Evolutionary conservation across 805 yeast species (phyloP).

Genomic region (Ascoidea tarda): DNA sequence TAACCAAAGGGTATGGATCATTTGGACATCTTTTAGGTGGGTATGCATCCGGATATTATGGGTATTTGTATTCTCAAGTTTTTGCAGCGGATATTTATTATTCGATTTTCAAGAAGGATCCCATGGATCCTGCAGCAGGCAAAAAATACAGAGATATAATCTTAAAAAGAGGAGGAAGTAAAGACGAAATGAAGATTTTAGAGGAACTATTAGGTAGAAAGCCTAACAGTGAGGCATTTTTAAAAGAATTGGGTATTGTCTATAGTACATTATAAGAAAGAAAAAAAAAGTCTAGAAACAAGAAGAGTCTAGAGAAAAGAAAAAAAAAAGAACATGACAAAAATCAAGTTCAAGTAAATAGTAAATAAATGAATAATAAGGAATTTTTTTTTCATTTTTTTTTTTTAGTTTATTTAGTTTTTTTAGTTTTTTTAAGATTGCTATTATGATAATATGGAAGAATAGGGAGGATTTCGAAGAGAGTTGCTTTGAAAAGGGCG

Average conservation of each 20-base stretch:
- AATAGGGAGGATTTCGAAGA: too few relatives aligned
- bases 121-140: conserved; percentile 50
- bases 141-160: conserved; percentile 55
- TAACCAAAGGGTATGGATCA: conserved; percentile 57
- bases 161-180: conserved; percentile 58
- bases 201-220: conserved; percentile 59
- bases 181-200: conserved; percentile 53
- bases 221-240: conserved; percentile 62
- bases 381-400: too few relatives aligned
- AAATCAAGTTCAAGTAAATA: too few relatives aligned
- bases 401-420: too few relatives aligned
- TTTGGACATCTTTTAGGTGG: conserved; percentile 80
- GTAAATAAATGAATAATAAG: too few relatives aligned
- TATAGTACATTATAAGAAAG: neutral
- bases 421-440: too few relatives aligned
- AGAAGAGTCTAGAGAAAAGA: too few relatives aligned
- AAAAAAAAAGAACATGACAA: too few relatives aligned
- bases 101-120: conserved; percentile 51
- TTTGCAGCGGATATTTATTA: conserved; percentile 77
- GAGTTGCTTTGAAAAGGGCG: too few relatives aligned
- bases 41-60: conserved; percentile 78
- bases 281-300: too few relatives aligned
- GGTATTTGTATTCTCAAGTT: conserved; percentile 76
- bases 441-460: too few relatives aligned
- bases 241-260: conserved; percentile 43